These are phyloP conservation scores for Verbascum thapsus DNA, from an alignment of 257 asterid species.

Conservation along the genomic window DNA sequence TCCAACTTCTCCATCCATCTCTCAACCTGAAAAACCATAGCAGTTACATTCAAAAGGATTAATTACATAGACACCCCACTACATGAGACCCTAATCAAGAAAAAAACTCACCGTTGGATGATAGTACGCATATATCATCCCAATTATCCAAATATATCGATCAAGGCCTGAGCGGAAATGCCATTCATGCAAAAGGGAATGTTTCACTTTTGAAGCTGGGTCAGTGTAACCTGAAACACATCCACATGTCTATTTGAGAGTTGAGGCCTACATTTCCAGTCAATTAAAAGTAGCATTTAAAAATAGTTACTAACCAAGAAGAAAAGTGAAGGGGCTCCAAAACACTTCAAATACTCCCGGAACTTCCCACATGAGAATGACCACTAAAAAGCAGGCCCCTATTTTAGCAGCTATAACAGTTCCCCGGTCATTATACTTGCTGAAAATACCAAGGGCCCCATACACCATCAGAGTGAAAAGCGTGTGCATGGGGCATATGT, in stretches of 20 bases:
- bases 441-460: slow-evolving; percentile 80
- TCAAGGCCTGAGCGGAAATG: slow-evolving; percentile 89
- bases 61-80: slow-evolving; percentile 2
- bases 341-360: slow-evolving; percentile 76
- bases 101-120: slow-evolving; percentile 75
- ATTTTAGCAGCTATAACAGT: slow-evolving; percentile 70
- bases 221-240: slow-evolving; percentile 64
- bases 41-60: slow-evolving; percentile 11
- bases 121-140: slow-evolving; percentile 85
- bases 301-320: slow-evolving; percentile 61
- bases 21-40: slow-evolving; percentile 62
- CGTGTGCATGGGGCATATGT: slow-evolving; percentile 94
- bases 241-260: slow-evolving; percentile 17
- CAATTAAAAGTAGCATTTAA: slow-evolving; percentile 4
- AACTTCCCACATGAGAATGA: slow-evolving; percentile 77
- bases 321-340: slow-evolving; percentile 78
- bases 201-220: slow-evolving; percentile 63
- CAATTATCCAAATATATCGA: slow-evolving; percentile 88
- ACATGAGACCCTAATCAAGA: slow-evolving; percentile 20
- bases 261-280: slow-evolving; percentile 21
- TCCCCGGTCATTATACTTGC: slow-evolving; percentile 75
- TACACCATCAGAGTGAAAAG: slow-evolving; percentile 93
- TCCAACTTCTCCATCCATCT: slow-evolving; percentile 94
- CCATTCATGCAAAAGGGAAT: slow-evolving; percentile 71
- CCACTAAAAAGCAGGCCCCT: slow-evolving; percentile 74